Evolutionary conservation across 1,139 yeast genomes (phyloP), one percentile per base, ranked within the genome.

Genomic region (Eremothecium coryli): DNA sequence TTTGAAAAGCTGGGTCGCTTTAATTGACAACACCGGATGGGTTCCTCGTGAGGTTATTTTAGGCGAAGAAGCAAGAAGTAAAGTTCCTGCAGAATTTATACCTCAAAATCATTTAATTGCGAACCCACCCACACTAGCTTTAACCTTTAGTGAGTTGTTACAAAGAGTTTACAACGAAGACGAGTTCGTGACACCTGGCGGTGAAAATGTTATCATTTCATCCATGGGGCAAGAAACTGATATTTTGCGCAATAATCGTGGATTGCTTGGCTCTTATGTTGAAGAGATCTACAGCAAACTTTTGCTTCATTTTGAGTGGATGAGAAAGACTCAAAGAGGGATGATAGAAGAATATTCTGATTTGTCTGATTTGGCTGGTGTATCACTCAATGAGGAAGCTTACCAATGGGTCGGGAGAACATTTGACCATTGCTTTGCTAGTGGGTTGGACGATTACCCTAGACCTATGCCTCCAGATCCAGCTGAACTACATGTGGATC

Each of bases 321-420:
- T 86, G 60, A 70, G 93, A 43, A 61, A 64, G 26, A 79, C 95
- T 1, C 99, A 93, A 55, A 63, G 61, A 33, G 97, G 96, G 2
- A 76, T 70, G 41, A 53, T 74, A 11, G 76, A 71, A n/a, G 88
- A 80, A 38, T 82, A 52, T 32, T 38, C 42, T 23, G 55, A 48
- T 4, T 33, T 46, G 7, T 39, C 53, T 29, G 54, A 49, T 21
- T 54, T 50, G 17, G 43, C 41, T 12, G 42, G 32, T 8, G 35
- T 44, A 10, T 4, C 4, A n/a, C 31, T 50, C 10, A 71, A 94
- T 42, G 68, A 71, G 7, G 93, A 82, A 52, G 82, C 77, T 0
- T 90, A 82, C 56, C 68, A 95, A 52, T 90, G 99, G 99, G 71
- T 88, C 42, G 98, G 97, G 2, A 71, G 97, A 43, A 84, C 96